Evolutionary conservation across 129 eudicot species (phyloP).

Genomic region (Flaveria brownii): DNA sequence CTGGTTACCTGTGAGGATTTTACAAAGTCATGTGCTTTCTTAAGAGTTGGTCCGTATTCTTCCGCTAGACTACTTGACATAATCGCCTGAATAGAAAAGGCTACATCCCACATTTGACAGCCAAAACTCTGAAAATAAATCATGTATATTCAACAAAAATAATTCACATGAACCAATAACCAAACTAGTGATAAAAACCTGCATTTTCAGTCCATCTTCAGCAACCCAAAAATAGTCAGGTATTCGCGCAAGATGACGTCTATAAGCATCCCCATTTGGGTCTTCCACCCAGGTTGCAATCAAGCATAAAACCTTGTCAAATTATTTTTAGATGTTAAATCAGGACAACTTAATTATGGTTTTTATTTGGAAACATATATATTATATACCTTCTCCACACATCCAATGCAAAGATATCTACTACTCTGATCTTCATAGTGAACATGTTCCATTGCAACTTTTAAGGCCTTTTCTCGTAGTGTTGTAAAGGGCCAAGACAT

Average conservation of each 20-base stretch:
- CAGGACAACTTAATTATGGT: too few species aligned
- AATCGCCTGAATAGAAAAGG: constrained; percentile 68
- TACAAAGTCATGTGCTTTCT: constrained; percentile 60
- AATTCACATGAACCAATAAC: background rate
- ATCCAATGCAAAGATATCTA: constrained; percentile 60
- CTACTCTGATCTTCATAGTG: constrained; percentile 65
- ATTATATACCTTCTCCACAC: constrained; percentile 31
- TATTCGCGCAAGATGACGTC: constrained; percentile 54
- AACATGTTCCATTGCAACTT: constrained; percentile 53
- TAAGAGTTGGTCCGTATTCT: constrained; percentile 48
- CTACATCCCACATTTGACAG: constrained; percentile 72
- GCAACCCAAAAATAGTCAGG: constrained; percentile 65
- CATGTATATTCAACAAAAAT: background rate
- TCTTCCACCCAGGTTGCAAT: constrained; percentile 63
- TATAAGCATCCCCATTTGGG: constrained; percentile 54
- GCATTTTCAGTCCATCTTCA: constrained; percentile 70
- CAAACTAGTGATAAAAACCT: constrained; percentile 28
- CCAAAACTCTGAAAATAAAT: constrained; percentile 46
- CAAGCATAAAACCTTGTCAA: constrained; percentile 42
- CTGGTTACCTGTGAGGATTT: constrained; percentile 63
- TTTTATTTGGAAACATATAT: too few species aligned
- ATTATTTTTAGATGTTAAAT: too few species aligned
- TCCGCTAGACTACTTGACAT: constrained; percentile 44
- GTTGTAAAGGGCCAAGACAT: constrained; percentile 48
- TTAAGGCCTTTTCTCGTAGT: constrained; percentile 50